Base-by-base conservation (phyloP, 2,329 filamentous ascomycete species). In the Ophiostoma triangulosporum region DNA sequence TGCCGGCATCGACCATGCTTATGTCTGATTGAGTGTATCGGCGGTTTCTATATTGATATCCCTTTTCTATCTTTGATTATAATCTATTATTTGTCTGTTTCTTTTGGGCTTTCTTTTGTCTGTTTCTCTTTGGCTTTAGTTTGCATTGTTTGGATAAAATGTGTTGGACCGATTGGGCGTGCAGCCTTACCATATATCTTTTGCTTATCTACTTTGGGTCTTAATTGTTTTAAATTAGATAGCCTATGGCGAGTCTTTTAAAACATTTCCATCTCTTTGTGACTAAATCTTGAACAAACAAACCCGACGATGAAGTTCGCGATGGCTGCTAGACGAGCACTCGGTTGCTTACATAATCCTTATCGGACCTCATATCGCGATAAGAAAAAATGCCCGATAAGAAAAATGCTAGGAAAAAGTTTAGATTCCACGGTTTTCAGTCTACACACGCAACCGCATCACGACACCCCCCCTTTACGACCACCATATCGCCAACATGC, bases 1-100 rank as follows among this genome's bases (percentile, higher is more conserved):
- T 61, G 26, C 58, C 59, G 40, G 55, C 59, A 11, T 60, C 59
- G 27, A 61, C 54, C 3, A 60, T 61, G 59, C 22, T 61, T 11
- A 55, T 61, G 59, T 54, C 54, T 3, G 54, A 59, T 22, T 58
- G 22, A 50, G n/a, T 5, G 26, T 27, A 22, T 6, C 8, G 15
- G 31, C 6, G 43, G n/a, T 4, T 7, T 9, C 6, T 11, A 20
- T 24, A 11, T 29, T 22, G 15, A 1, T 38, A n/a, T 15, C 11
- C 27, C 20, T 11, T 26, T 50, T 17, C 6, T 20, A 27, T 11
- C 11, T 38, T 46, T 29, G 40, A 24, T 4, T 24, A 11, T 43
- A 12, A 15, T 26, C 17, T 27, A 24, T 20, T 40, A 31, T 27
- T 12, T 33, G 5, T 12, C 6, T 38, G 3, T 40, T 15, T n/a